Conservation (phyloP, 306 rosid genomes). For the Myrica gale region DNA sequence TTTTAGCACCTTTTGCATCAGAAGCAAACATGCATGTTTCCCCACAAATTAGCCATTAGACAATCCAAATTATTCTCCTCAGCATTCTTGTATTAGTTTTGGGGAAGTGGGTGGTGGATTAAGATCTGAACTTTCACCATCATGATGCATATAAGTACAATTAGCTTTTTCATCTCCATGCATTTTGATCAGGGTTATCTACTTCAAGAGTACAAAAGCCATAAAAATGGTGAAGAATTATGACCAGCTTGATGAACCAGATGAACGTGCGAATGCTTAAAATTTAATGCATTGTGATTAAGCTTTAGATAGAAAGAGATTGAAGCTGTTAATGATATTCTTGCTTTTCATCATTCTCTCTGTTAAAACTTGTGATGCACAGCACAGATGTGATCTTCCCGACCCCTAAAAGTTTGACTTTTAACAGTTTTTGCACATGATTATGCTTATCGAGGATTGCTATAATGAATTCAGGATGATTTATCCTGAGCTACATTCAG, state of each 20-base stretch:
- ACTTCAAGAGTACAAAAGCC: conserved; percentile 12
- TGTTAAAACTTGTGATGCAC: conserved; percentile 12
- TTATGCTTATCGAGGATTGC: conserved; percentile 19
- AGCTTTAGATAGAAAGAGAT: conserved; percentile 1
- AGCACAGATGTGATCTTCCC: not conserved
- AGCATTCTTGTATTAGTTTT: not conserved
- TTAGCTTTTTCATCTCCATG: conserved; percentile 1
- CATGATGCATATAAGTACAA: conserved; percentile 6
- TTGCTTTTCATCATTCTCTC: conserved; percentile 33
- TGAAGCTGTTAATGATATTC: conserved; percentile 1
- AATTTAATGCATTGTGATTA: conserved; percentile 31
- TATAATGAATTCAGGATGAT: conserved; percentile 32
- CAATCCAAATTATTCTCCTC: not conserved
- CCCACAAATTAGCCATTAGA: not conserved
- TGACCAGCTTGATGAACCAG: conserved; percentile 23
- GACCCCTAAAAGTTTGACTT: conserved; percentile 1
- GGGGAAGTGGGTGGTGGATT: not conserved
- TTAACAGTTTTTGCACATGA: not conserved
- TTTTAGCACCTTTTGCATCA: conserved; percentile 2
- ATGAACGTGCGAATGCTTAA: conserved; percentile 37
- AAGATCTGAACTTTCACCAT: not conserved
- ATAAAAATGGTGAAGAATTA: conserved; percentile 27
- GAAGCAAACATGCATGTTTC: not conserved
- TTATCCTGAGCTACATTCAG: conserved; percentile 6
- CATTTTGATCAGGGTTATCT: conserved; percentile 10